Base-by-base conservation (phyloP, 768 basidiomycete genomes). In the Xerocomellus dryophilus region DNA sequence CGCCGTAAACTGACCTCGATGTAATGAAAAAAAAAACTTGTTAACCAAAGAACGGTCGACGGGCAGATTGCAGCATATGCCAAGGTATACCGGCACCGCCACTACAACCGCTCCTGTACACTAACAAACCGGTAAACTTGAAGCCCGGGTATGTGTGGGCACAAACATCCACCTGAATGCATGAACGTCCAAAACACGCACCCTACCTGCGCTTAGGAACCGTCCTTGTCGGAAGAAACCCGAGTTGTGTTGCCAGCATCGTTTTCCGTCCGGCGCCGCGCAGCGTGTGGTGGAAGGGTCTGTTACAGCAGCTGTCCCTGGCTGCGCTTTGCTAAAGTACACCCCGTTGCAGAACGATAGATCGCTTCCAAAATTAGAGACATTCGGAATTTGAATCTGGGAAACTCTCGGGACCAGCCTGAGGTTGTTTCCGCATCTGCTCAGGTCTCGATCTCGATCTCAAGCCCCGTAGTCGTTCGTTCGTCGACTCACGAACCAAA, bases 211-310 rank as follows among this genome's bases (percentile, higher is more conserved):
- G 11, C 32, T 39, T 31, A 4, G 3, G 2, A 27, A 49, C 38
- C 44, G 50, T 17, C 15, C 31, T 42, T 12, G 43, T 51, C 60
- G 59, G 49, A 27, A n/a, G 45, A 41, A 38, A 45, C 27, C 7
- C 6, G 40, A 20, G 31, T 34, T 25, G 27, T 27, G 29, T 29
- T 27, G 42, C 32, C 29, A 27, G 29, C 29, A 20, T 8, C 21
- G 2, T 47, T 35, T 23, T 21, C 32, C 32, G 2, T 29, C 6
- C 42, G 40, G 20, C 44, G 11, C 25, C 39, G 32, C 17, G 45
- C 31, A 60, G 43, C 25, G 12, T 32, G 35, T n/a, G 11, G 17
- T 38, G 27, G 18, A 35, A 52, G 18, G 17, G 8, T 7, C 5
- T n/a, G 31, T 41, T 21, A 34, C 46, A 29, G 25, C 40, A 25